Percentiles rank a stretch among this genome's conserved stretches.
phyloP scores from a whole-genome alignment of 352 stramenopile genomes.

The Phytophthora sp. region DNA sequence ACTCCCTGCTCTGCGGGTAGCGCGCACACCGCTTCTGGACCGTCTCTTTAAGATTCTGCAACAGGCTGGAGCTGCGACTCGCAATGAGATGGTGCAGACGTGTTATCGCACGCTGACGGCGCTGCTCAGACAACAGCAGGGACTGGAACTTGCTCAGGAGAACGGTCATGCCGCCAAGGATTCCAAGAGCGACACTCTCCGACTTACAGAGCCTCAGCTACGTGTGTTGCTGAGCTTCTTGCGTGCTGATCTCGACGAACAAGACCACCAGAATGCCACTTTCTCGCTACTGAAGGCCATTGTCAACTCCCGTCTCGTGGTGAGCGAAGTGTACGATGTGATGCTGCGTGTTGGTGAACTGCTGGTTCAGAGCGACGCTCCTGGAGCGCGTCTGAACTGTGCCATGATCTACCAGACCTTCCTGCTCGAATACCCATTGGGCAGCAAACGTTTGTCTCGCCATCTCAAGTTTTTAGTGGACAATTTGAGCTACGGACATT shows the following conservation, averaged over 20 bases:
- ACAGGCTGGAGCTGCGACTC: conserved; percentile 89
- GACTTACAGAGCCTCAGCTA: conserved; percentile 74
- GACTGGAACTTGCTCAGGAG: conserved; percentile 37
- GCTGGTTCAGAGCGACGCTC: conserved; percentile 92
- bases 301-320: conserved; percentile 89
- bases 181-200: conserved; percentile 51
- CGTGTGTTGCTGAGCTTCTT: conserved; percentile 93
- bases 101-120: conserved; percentile 95
- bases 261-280: conserved; percentile 95
- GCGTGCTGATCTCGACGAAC: conserved; percentile 91
- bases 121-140: conserved; percentile 73
- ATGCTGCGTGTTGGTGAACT: conserved; percentile 95
- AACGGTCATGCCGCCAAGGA: conserved; percentile 26
- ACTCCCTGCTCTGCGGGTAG: conserved; percentile 89
- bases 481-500: conserved; percentile 96
- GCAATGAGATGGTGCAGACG: conserved; percentile 95
- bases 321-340: conserved; percentile 96
- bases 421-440: conserved; percentile 96
- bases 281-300: conserved; percentile 94
- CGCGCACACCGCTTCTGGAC: conserved; percentile 83
- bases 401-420: conserved; percentile 89
- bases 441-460: conserved; percentile 91
- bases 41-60: conserved; percentile 93
- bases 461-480: conserved; percentile 95
- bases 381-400: conserved; percentile 84